A percentile compares a stretch with the other conserved stretches of the same genome.
These are phyloP conservation scores for Antrodiella citrinella DNA, from an alignment of 768 basidiomycete species.

Conservation along the genomic window DNA sequence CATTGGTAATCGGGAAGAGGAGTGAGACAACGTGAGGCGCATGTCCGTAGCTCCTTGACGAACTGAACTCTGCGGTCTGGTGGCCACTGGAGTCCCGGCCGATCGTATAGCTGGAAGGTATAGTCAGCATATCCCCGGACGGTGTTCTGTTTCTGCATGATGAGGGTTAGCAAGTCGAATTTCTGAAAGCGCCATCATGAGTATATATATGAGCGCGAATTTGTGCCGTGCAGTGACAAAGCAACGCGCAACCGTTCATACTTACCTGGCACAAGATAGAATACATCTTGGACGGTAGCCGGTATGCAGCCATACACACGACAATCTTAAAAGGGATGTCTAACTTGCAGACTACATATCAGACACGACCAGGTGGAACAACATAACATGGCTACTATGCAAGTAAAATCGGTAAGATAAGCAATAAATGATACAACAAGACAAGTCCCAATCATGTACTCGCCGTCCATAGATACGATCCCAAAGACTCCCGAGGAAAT, in stretches of 20 bases:
- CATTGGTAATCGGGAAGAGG: constrained; percentile 8
- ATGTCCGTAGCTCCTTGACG: constrained; percentile 1
- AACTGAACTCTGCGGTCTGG: not conserved
- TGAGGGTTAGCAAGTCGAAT: no score
- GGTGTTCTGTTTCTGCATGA: no score
- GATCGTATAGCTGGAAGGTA: constrained; percentile 2
- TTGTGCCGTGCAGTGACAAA: no score
- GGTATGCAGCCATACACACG: not conserved
- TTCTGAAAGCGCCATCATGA: no score
- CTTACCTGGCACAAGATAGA: no score
- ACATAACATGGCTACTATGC: not conserved
- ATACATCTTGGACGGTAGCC: not conserved
- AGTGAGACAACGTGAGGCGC: not conserved
- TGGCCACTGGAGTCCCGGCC: not conserved
- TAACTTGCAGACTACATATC: no score
- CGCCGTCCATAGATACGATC: not conserved
- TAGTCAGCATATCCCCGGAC: not conserved
- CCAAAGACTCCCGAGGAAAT: not conserved
- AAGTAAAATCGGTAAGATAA: not conserved
- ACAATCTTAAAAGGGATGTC: not conserved
- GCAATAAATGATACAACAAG: not conserved
- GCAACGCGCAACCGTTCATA: not conserved
- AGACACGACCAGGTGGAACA: not conserved
- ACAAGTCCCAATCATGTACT: not conserved
- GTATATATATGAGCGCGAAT: no score